A percentile compares a stretch with the other conserved stretches of the same genome.
These are phyloP conservation scores for Cymbomonas tetramitiformis DNA, from an alignment of 139 green algal genomes.

Conservation along the genomic window DNA sequence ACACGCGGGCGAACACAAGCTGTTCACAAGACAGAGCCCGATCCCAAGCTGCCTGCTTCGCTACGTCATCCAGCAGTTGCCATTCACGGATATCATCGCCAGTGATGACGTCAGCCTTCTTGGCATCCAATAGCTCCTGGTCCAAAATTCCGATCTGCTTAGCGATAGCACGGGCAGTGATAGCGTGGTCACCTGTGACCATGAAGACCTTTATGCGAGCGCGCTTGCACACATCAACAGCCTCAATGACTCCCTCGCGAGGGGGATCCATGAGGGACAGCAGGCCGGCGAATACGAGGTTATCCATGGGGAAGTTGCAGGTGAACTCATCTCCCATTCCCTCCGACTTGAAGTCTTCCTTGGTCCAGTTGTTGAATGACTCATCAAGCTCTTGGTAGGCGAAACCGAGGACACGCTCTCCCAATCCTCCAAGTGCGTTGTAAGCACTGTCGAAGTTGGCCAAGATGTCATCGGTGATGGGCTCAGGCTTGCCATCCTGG, in stretches of 20 bases:
- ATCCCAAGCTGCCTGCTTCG: slow-evolving; percentile 41
- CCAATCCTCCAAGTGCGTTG: slow-evolving; percentile 26
- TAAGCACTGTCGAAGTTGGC: slow-evolving; percentile 26
- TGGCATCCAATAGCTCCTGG: slow-evolving; percentile 33
- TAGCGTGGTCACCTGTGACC: slow-evolving; percentile 64
- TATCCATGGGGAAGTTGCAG: too few relatives aligned
- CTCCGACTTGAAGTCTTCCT: slow-evolving; percentile 6
- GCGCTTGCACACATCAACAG: slow-evolving; percentile 39
- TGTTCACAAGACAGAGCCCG: slow-evolving; percentile 50
- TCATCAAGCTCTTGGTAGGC: slow-evolving; percentile 6
- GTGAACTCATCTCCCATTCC: too few relatives aligned
- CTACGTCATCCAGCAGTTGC: slow-evolving; percentile 35
- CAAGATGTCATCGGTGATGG: slow-evolving; percentile 24
- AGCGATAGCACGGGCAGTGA: slow-evolving; percentile 57
- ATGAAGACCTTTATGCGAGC: slow-evolving; percentile 56
- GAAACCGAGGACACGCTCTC: slow-evolving; percentile 36
- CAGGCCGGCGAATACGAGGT: slow-evolving; percentile 59
- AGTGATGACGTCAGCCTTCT: slow-evolving; percentile 43
- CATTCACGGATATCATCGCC: slow-evolving; percentile 53
- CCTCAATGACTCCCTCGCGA: slow-evolving; percentile 48
- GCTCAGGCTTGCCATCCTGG: slow-evolving; percentile 30
- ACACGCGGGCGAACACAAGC: slow-evolving; percentile 50
- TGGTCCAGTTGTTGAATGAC: too few relatives aligned
- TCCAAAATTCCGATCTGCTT: slow-evolving; percentile 49
- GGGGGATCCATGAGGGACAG: slow-evolving; percentile 67